A percentile compares a stretch with the other conserved stretches of the same genome.
phyloP scores from a whole-genome alignment of 495 filamentous ascomycete species.

The Aspergillus avenaceus region DNA sequence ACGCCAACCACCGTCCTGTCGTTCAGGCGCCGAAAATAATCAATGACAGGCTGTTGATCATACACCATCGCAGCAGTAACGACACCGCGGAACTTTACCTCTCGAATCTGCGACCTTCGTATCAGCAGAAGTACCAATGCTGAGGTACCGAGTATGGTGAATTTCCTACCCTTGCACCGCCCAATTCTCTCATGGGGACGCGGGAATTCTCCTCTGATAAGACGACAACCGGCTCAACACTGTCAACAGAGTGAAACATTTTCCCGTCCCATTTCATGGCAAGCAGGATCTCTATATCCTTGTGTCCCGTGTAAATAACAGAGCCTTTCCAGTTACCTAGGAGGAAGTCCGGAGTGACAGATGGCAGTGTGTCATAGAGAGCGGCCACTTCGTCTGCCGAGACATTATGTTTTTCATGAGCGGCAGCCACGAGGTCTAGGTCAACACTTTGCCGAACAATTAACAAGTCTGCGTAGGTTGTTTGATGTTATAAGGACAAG shows the following conservation, averaged over 20 bases:
- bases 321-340: not conserved
- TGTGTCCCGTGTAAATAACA: constrained; percentile 1
- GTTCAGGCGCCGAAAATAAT: constrained; percentile 24
- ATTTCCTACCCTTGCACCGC: not conserved
- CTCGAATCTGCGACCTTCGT: constrained; percentile 16
- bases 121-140: not conserved
- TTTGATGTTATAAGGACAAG: no score
- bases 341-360: no score
- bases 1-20: constrained; percentile 21
- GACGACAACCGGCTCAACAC: constrained; percentile 9
- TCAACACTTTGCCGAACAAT: no score
- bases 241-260: not conserved
- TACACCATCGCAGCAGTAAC: constrained; percentile 27
- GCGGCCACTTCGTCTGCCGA: no score
- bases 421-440: no score
- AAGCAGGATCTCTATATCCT: not conserved
- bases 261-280: constrained; percentile 3
- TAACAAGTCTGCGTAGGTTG: no score
- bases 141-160: not conserved
- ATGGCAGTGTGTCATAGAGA: no score
- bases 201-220: not conserved
- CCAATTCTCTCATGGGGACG: not conserved
- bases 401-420: no score
- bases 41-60: constrained; percentile 23
- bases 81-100: constrained; percentile 23